Conservation (phyloP, 352 stramenopile genomes). For the Plasmopara muralis region DNA sequence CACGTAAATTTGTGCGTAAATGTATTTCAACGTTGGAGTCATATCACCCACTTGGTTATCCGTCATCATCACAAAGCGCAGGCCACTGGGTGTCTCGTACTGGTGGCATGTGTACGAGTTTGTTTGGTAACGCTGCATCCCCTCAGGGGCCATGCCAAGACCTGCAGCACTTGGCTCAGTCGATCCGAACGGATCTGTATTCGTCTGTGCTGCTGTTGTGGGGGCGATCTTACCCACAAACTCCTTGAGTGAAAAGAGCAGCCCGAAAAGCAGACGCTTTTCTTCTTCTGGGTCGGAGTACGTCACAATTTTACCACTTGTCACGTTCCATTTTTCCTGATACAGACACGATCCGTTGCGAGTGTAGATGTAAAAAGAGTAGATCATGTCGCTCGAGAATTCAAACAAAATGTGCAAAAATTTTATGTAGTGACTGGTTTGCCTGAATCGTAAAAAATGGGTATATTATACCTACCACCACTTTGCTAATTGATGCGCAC, state of each 20-base stretch:
- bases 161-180: conserved; percentile 14
- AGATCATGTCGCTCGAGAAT: conserved; percentile 58
- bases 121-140: conserved; percentile 80
- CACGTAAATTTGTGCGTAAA: conserved; percentile 88
- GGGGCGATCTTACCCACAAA: conserved; percentile 78
- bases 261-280: conserved; percentile 87
- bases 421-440: too few species aligned
- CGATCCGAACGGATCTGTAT: conserved; percentile 11
- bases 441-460: too few species aligned
- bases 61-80: conserved; percentile 89
- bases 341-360: conserved; percentile 84
- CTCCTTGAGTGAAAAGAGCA: conserved; percentile 90
- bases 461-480: too few species aligned
- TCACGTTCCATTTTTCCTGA: conserved; percentile 84
- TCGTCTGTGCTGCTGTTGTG: conserved; percentile 15
- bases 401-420: too few species aligned
- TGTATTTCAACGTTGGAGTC: conserved; percentile 70
- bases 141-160: conserved; percentile 23
- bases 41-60: conserved; percentile 84
- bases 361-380: conserved; percentile 91
- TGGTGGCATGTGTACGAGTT: conserved; percentile 88
- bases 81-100: conserved; percentile 85
- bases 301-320: conserved; percentile 53
- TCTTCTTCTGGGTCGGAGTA: conserved; percentile 84
- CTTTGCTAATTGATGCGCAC: conserved; percentile 2